phyloP scores from a whole-genome alignment of 371 early-diverging fungal species.

The Rhizopus sp. region DNA sequence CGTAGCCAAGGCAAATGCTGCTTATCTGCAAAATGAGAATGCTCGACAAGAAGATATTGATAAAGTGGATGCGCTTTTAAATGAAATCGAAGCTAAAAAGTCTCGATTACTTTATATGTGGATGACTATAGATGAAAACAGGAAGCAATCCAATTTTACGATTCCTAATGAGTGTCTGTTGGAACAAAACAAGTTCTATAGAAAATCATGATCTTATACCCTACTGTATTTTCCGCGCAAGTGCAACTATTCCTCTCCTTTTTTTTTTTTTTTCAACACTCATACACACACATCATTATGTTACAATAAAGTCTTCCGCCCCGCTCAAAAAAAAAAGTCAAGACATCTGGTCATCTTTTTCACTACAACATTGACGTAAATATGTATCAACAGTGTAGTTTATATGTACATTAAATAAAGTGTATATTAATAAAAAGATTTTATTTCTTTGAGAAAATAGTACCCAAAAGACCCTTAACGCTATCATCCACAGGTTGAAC shows the following conservation, averaged over 20 bases:
- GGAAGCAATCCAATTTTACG: neutral
- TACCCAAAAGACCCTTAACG: constrained; percentile 42
- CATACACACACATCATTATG: no score
- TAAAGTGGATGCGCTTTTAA: neutral
- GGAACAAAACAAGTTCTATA: neutral
- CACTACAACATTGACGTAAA: no score
- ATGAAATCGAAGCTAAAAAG: neutral
- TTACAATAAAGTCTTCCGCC: no score
- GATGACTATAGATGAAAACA: neutral
- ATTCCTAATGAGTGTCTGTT: neutral
- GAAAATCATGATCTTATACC: neutral
- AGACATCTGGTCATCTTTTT: no score
- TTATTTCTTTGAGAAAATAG: constrained; percentile 39
- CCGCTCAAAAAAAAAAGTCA: no score
- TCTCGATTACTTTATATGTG: neutral
- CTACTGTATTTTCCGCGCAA: neutral
- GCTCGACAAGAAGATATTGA: neutral
- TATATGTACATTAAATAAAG: no score
- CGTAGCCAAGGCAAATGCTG: neutral
- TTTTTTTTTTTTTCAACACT: no score
- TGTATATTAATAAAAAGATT: neutral
- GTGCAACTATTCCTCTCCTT: no score
- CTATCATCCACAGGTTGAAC: constrained; percentile 33
- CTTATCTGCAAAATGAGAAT: neutral
- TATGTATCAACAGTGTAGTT: no score